Base-by-base conservation (phyloP, 257 asterid species). In the Nemophila menziesii region DNA sequence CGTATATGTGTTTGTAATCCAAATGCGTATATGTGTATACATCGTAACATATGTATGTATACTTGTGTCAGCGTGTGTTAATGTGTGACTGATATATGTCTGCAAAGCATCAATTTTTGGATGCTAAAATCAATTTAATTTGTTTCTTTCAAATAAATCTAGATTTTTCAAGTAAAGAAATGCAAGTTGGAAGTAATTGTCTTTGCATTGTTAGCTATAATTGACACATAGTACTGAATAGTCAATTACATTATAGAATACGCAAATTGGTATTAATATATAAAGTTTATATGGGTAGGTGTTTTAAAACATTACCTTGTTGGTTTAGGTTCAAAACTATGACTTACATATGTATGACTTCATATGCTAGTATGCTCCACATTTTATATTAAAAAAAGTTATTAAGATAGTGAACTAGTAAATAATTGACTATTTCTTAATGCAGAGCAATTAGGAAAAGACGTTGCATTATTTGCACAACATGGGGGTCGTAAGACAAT, bases 401-500 rank as follows among this genome's bases (percentile, higher is more conserved):
- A 5, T 4, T 47, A 27, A 16, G 24, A 21, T 14, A n/a, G 11
- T 47, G 41, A 44, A 27, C 57, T 49, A 23, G 23, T 39, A 5
- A 8, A 26, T 13, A 18, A 33, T 21, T 39, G 16, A 33, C 20
- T 43, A 60, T 43, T 43, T 43, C 52, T 22, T 39, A 63, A 66
- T 49, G 65, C 90, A 86, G 94, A 84, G 38, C 92, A 89, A 73
- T 62, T 89, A 39, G 93, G 93, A 11, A 84, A 73, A 61, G 95
- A 89, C 69, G 80, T 89, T 34, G 97, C 78, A 49, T 60, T 87
- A 70, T 89, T 85, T 60, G 71, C 96, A 4, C 85, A 74, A 61
- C 96, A 84, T 61, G 94, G 67, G 11, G 76, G 89, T 44, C 93
- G 94, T 41, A 90, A 90, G 82, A 72, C 74, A n/a, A 93, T 77